A percentile compares a stretch with the other conserved stretches of the same genome.
These are phyloP conservation scores for Plantago ovata DNA, from an alignment of 257 asterid species.

Conservation along the genomic window DNA sequence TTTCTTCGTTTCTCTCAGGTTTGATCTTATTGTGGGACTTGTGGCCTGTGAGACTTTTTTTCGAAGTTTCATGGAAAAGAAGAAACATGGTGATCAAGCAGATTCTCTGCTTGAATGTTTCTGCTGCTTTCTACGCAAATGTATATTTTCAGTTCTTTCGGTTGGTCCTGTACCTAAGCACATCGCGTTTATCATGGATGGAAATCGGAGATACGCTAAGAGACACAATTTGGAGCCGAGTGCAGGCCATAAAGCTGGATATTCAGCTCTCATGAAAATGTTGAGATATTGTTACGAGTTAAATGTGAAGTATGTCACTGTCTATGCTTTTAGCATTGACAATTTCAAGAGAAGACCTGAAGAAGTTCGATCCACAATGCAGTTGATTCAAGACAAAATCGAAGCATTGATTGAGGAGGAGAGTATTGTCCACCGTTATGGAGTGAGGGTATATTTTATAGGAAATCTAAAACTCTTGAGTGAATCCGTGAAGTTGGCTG, in stretches of 20 bases:
- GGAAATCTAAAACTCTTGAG: slow-evolving; percentile 70
- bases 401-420: slow-evolving; percentile 53
- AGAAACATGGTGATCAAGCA: slow-evolving; percentile 16
- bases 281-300: slow-evolving; percentile 66
- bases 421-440: slow-evolving; percentile 51
- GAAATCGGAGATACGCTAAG: slow-evolving; percentile 76
- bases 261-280: slow-evolving; percentile 51
- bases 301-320: slow-evolving; percentile 45
- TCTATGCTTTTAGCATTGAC: slow-evolving; percentile 85
- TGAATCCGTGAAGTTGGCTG: slow-evolving; percentile 49
- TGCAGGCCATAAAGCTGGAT: slow-evolving; percentile 59
- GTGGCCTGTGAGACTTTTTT: slow-evolving; percentile 12
- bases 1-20: neutral
- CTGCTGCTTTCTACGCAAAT: slow-evolving; percentile 32
- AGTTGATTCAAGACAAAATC: slow-evolving; percentile 63
- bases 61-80: slow-evolving; percentile 35
- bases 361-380: slow-evolving; percentile 76
- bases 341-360: slow-evolving; percentile 72
- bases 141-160: slow-evolving; percentile 36
- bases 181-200: slow-evolving; percentile 83
- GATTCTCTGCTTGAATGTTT: slow-evolving; percentile 24
- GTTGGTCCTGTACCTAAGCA: slow-evolving; percentile 63
- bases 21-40: slow-evolving; percentile 14
- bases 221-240: slow-evolving; percentile 46
- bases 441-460: slow-evolving; percentile 57